phyloP scores from a whole-genome alignment of 2,329 filamentous ascomycete species.

The Pestalotiopsis sp. region DNA sequence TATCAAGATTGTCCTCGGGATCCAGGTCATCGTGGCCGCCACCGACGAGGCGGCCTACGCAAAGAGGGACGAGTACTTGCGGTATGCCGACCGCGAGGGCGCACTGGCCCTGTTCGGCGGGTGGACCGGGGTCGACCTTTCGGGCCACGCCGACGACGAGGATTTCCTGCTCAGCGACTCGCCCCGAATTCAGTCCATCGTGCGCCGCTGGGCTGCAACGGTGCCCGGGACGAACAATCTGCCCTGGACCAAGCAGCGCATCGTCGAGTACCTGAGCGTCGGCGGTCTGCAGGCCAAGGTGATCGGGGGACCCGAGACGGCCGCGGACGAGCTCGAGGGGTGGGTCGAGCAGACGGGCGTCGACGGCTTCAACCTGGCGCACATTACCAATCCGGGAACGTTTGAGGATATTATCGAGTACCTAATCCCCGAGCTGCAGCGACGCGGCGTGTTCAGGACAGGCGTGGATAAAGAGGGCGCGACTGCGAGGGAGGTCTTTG shows the following conservation, averaged over 20 bases:
- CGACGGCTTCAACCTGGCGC: slow-evolving; percentile 26
- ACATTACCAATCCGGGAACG: slow-evolving; percentile 23
- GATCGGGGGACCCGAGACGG: slow-evolving; percentile 24
- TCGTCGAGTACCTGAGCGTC: slow-evolving; percentile 41
- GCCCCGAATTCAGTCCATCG: slow-evolving; percentile 42
- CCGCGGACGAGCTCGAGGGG: slow-evolving; percentile 25
- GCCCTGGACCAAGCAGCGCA: slow-evolving; percentile 41
- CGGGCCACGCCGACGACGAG: slow-evolving; percentile 56
- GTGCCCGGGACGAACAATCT: slow-evolving; percentile 47
- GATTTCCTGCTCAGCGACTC: slow-evolving; percentile 56
- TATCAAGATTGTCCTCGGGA: slow-evolving; percentile 55
- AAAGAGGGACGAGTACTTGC: slow-evolving; percentile 51
- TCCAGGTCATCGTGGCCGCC: slow-evolving; percentile 47
- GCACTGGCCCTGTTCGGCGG: slow-evolving; percentile 57
- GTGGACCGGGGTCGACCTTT: slow-evolving; percentile 62
- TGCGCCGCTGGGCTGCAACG: slow-evolving; percentile 29
- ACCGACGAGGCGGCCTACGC: slow-evolving; percentile 53
- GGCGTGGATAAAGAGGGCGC: slow-evolving; percentile 17
- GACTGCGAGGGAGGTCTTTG: slow-evolving; percentile 22
- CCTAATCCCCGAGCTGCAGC: slow-evolving; percentile 24
- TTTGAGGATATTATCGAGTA: slow-evolving; percentile 26
- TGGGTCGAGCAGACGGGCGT: slow-evolving; percentile 23
- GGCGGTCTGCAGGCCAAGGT: slow-evolving; percentile 29
- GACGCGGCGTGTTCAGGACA: slow-evolving; percentile 38
- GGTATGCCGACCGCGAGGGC: slow-evolving; percentile 53